Evolutionary conservation across 108 stramenopile species (phyloP).

Genomic region (Fistulifera pelliculosa): DNA sequence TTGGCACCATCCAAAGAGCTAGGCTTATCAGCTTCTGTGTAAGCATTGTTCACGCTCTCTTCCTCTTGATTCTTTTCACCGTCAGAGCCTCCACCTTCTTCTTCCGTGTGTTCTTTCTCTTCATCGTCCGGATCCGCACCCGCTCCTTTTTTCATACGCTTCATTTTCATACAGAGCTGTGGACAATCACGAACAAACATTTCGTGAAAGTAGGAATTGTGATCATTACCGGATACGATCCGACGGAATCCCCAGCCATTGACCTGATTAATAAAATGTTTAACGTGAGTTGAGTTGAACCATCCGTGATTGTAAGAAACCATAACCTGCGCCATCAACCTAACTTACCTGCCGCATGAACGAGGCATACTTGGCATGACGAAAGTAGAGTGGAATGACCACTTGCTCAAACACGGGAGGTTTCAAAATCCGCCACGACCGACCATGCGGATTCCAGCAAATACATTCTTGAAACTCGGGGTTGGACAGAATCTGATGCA

Average conservation of each 20-base stretch:
- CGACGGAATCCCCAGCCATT: slow-evolving; percentile 25
- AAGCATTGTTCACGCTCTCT: neutral
- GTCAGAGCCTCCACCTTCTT: neutral
- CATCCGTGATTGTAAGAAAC: no score
- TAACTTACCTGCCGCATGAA: slow-evolving; percentile 18
- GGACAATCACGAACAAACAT: slow-evolving; percentile 12
- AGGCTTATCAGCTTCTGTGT: neutral
- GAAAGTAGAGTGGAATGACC: slow-evolving; percentile 24
- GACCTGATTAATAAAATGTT: neutral
- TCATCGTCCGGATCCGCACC: slow-evolving; percentile 1
- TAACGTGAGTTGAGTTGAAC: neutral
- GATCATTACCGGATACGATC: slow-evolving; percentile 15
- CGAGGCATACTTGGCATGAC: slow-evolving; percentile 21
- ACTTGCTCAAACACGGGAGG: slow-evolving; percentile 17
- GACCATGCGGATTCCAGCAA: slow-evolving; percentile 43
- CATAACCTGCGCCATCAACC: no score
- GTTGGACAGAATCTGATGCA: slow-evolving; percentile 44
- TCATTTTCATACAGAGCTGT: slow-evolving; percentile 11
- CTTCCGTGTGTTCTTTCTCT: neutral
- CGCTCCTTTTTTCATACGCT: slow-evolving; percentile 5
- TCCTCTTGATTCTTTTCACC: slow-evolving; percentile 1
- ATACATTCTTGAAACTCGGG: slow-evolving; percentile 42
- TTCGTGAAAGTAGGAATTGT: slow-evolving; percentile 20
- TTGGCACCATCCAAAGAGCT: neutral
- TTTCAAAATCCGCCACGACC: slow-evolving; percentile 26